These are phyloP conservation scores for Leccinum fuscescens DNA, from an alignment of 1,284 basidiomycete genomes.

Conservation along the genomic window DNA sequence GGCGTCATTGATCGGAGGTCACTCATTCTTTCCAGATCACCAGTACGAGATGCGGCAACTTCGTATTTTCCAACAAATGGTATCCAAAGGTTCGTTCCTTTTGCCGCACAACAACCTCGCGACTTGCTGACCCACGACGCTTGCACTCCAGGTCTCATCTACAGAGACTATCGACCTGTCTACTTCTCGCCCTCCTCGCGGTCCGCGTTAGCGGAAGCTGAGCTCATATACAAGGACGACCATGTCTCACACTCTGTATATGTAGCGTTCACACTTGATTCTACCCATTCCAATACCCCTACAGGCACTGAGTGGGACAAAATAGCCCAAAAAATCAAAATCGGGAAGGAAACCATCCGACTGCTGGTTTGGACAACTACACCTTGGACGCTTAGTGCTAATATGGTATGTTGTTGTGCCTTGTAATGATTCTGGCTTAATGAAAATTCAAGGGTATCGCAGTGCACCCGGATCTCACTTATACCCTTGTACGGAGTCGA, in stretches of 20 bases:
- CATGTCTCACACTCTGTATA: slow-evolving; percentile 89
- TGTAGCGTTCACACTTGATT: slow-evolving; percentile 70
- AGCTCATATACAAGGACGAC: slow-evolving; percentile 88
- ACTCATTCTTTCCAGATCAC: slow-evolving; percentile 54
- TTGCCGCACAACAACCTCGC: neutral
- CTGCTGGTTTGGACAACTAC: slow-evolving; percentile 98
- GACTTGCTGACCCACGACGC: neutral
- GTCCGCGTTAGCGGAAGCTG: slow-evolving; percentile 94
- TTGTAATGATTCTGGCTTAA: slow-evolving; percentile 4
- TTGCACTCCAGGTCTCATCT: slow-evolving; percentile 65
- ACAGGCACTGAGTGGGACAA: slow-evolving; percentile 14
- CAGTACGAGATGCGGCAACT: slow-evolving; percentile 90
- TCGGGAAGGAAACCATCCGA: slow-evolving; percentile 38
- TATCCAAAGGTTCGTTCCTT: slow-evolving; percentile 62
- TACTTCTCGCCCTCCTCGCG: slow-evolving; percentile 95
- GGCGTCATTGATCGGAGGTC: neutral
- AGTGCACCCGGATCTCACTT: slow-evolving; percentile 72
- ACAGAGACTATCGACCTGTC: slow-evolving; percentile 85
- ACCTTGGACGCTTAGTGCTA: slow-evolving; percentile 95
- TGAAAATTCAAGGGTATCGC: slow-evolving; percentile 74
- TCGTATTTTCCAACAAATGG: slow-evolving; percentile 85
- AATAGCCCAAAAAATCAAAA: slow-evolving; percentile 17
- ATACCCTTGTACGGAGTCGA: slow-evolving; percentile 56
- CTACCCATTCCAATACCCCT: slow-evolving; percentile 3
- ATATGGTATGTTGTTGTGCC: slow-evolving; percentile 65